Conservation (phyloP, 176 grass and related monocot genomes). For the Tuctoria greenei region DNA sequence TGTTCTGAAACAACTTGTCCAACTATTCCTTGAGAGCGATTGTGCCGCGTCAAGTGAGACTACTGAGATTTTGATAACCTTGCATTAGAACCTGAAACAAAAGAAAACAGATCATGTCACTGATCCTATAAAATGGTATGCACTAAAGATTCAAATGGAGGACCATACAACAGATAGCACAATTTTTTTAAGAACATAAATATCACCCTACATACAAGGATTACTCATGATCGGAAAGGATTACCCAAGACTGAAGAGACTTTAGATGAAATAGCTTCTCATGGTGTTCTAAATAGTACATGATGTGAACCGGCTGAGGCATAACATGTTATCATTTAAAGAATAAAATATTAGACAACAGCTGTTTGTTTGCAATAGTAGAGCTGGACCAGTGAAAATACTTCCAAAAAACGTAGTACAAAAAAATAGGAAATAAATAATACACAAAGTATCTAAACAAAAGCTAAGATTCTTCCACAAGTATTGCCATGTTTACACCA, state of each 20-base stretch:
- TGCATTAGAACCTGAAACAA: slow-evolving; percentile 40
- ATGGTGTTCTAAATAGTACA: neutral
- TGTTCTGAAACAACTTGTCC: slow-evolving; percentile 38
- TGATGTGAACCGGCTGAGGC: neutral
- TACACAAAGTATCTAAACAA: neutral
- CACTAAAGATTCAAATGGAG: neutral
- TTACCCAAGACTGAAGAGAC: neutral
- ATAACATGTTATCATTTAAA: neutral
- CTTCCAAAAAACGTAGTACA: neutral
- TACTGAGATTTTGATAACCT: slow-evolving; percentile 29
- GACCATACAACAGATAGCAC: neutral
- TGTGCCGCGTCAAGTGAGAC: slow-evolving; percentile 30
- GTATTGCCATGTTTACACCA: slow-evolving; percentile 1
- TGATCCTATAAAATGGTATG: neutral
- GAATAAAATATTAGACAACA: slow-evolving; percentile 1
- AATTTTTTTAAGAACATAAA: neutral
- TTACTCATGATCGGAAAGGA: slow-evolving; percentile 10
- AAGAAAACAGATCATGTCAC: slow-evolving; percentile 8
- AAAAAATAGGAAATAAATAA: slow-evolving; percentile 2
- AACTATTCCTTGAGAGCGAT: slow-evolving; percentile 23
- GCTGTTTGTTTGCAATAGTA: neutral
- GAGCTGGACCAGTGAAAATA: slow-evolving; percentile 20
- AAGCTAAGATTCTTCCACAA: neutral
- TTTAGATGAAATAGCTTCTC: slow-evolving; percentile 10
- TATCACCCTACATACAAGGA: slow-evolving; percentile 8